Conservation (phyloP, 257 asterid genomes). For the Gentiana straminea region DNA sequence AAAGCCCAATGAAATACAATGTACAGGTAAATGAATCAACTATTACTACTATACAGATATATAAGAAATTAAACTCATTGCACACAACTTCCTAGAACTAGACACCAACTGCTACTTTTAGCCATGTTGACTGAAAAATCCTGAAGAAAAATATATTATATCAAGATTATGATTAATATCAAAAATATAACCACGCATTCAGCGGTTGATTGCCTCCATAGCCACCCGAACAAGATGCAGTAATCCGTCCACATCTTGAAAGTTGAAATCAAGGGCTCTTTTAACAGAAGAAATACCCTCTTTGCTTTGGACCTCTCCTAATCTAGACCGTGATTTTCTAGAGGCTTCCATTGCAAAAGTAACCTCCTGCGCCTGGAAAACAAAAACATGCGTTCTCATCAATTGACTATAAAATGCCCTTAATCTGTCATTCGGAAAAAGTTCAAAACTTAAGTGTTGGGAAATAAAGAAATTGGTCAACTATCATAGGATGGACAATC, state of each 20-base stretch:
- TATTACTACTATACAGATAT: constrained; percentile 36
- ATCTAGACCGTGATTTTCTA: constrained; percentile 64
- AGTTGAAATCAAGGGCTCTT: constrained; percentile 85
- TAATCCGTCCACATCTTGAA: constrained; percentile 77
- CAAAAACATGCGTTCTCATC: neutral
- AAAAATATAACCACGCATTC: constrained; percentile 16
- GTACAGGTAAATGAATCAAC: constrained; percentile 1
- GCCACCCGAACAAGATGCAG: constrained; percentile 86
- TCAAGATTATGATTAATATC: constrained; percentile 11
- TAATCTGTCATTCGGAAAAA: neutral
- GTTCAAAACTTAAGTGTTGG: neutral
- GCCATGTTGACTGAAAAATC: constrained; percentile 13
- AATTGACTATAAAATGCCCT: neutral
- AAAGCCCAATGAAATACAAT: constrained; percentile 4
- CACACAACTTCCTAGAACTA: constrained; percentile 14
- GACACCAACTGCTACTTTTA: constrained; percentile 5
- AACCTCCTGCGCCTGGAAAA: constrained; percentile 74
- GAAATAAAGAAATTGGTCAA: neutral
- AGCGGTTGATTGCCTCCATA: constrained; percentile 61
- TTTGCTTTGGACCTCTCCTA: constrained; percentile 39
- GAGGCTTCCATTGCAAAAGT: constrained; percentile 91
- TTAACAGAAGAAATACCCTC: constrained; percentile 56
- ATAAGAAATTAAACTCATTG: constrained; percentile 15
- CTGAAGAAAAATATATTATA: constrained; percentile 11
- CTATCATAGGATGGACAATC: too few species aligned